These are phyloP conservation scores for Aureobasidium namibiae DNA, from an alignment of 2,329 filamentous ascomycete genomes.

Conservation along the genomic window DNA sequence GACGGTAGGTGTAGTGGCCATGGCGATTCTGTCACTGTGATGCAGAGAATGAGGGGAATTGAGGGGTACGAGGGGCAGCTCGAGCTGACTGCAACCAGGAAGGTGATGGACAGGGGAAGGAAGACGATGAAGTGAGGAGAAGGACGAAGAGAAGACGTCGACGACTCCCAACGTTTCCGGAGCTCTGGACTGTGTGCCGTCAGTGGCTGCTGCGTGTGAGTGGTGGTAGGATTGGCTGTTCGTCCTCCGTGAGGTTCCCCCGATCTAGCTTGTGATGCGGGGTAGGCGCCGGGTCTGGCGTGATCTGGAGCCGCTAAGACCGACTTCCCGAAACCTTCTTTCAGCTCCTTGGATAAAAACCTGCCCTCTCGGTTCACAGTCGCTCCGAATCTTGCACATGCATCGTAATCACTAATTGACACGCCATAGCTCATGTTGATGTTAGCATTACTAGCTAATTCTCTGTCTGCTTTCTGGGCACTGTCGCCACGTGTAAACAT, in stretches of 20 bases:
- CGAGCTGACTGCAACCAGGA: not conserved
- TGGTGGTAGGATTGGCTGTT: not conserved
- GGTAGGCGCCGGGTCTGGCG: not conserved
- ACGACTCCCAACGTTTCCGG: not conserved
- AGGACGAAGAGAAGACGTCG: constrained; percentile 6
- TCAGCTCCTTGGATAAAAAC: not conserved
- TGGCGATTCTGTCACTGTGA: constrained; percentile 7
- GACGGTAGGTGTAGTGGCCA: constrained; percentile 25
- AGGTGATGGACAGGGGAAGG: constrained; percentile 7
- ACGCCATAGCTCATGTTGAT: not conserved
- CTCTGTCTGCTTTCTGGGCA: not conserved
- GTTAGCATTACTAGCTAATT: not conserved
- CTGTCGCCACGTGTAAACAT: not conserved
- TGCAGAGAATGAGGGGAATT: not conserved
- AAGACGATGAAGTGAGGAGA: not conserved
- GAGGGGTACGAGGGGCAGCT: not conserved
- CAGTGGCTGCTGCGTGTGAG: constrained; percentile 3
- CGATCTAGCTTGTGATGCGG: not conserved
- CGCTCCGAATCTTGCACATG: not conserved
- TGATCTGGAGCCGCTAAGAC: not conserved
- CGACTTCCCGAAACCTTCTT: not conserved
- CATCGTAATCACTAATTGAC: not conserved
- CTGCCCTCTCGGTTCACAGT: not conserved
- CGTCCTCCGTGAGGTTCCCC: not conserved
- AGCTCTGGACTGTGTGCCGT: constrained; percentile 3